Evolutionary conservation across 2,329 filamentous ascomycete genomes (phyloP), one percentile per base, ranked within the genome.

Genomic region (Pleoardoris graminearum): DNA sequence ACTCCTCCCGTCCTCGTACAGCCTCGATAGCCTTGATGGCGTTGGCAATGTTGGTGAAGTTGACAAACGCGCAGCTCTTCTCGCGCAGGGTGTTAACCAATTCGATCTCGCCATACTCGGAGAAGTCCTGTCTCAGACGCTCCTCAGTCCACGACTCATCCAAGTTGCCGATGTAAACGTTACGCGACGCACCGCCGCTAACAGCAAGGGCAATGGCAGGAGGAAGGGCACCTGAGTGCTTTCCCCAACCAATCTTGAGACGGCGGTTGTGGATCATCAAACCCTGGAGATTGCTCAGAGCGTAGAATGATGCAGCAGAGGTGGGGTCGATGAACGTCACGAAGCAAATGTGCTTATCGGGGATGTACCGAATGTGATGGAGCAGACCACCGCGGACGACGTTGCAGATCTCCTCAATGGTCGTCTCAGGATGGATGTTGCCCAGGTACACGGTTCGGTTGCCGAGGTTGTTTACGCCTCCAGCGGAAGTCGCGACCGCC

Each of bases 261-360:
- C 94, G 87, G 59, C 94, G 86, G 77, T 99, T 99, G 79, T 99
- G 94, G 66, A 99, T 99, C 94, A 99, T 99, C 60, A 99, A 79
- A 21, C 94, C 94, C 73, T 99, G 94, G 23, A 99, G 81, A 76
- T 97, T 97, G 82, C 92, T 97, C 54, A 99, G 80, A 36, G 94
- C 94, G 67, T 97, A 99, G 80, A 99, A 99, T 1, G 93, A 97
- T 35, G 94, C 94, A 21, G 94, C 94, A 3, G 94, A 95, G 21
- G 94, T 99, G 7, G 94, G 94, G 70, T 99, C 94, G 74, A 99
- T 97, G 77, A 99, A 99, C 1, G 94, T 99, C 51, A 99, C 94
- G 71, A 99, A 99, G 81, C 94, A 99, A 65, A 99, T 99, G 77
- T 99, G 94, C 84, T 99, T 99, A 79, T 99, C 94, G 6, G 94